These are phyloP conservation scores for Phytopythium boreale DNA, from an alignment of 352 stramenopile genomes.

Conservation along the genomic window DNA sequence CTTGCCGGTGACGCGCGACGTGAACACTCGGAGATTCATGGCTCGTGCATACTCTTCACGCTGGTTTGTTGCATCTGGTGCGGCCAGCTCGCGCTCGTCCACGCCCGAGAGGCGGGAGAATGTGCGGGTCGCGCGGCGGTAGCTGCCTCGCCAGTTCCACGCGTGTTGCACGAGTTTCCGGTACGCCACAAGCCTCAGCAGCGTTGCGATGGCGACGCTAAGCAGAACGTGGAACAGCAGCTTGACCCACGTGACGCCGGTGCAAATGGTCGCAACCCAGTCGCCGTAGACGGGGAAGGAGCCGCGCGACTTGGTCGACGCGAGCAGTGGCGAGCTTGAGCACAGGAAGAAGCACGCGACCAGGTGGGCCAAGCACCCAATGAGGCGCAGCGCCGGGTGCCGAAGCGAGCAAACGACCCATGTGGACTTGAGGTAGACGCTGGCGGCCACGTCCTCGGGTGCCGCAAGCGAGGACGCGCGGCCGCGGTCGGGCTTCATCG, in stretches of 20 bases:
- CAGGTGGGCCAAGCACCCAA: conserved; percentile 29
- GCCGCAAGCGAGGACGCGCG: not conserved
- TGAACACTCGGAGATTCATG: conserved; percentile 22
- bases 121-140: conserved; percentile 19
- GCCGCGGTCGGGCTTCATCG: not conserved
- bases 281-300: conserved; percentile 41
- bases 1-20: conserved; percentile 7
- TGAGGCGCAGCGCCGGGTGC: conserved; percentile 32
- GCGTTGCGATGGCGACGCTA: conserved; percentile 12
- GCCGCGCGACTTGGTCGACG: conserved; percentile 22
- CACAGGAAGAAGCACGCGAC: conserved; percentile 33
- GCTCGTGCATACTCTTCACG: not conserved
- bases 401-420: conserved; percentile 44
- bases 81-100: conserved; percentile 1
- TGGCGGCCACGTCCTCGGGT: not conserved
- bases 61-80: not conserved
- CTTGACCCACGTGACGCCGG: conserved; percentile 25
- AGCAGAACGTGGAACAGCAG: conserved; percentile 27
- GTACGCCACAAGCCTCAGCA: conserved; percentile 45
- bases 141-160: conserved; percentile 48
- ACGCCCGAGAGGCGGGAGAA: conserved; percentile 27
- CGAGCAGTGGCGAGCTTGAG: conserved; percentile 38
- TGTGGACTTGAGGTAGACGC: conserved; percentile 30
- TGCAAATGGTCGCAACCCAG: conserved; percentile 16
- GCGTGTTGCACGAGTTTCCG: conserved; percentile 26